Evolutionary conservation across 2,329 filamentous ascomycete genomes (phyloP).

Genomic region (Ophiostoma montium): DNA sequence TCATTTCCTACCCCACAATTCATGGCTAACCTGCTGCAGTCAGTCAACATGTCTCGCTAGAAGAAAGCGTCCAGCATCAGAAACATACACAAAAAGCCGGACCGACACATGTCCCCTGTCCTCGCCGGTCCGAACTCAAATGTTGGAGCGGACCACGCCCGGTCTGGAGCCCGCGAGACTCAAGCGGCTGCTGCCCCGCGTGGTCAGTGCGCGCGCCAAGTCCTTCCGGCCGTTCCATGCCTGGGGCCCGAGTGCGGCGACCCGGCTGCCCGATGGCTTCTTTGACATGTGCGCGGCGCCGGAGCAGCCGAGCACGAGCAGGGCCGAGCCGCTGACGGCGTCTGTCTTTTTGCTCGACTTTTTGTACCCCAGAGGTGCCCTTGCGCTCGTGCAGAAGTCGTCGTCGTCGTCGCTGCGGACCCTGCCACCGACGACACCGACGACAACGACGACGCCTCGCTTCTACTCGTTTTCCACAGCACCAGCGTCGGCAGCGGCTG

Average conservation of each 20-base stretch:
- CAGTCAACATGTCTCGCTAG: slow-evolving; percentile 25
- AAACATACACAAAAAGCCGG: too few relatives aligned
- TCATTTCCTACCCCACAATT: too few relatives aligned
- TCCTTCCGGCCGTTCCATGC: slow-evolving; percentile 20
- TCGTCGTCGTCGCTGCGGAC: too few relatives aligned
- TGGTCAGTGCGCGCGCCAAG: slow-evolving; percentile 18
- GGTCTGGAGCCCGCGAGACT: slow-evolving; percentile 41
- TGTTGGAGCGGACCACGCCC: slow-evolving; percentile 44
- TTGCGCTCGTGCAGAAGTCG: slow-evolving; percentile 8
- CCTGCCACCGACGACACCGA: background rate
- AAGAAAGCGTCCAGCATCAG: too few relatives aligned
- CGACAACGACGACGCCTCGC: too few relatives aligned
- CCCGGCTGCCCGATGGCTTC: slow-evolving; percentile 13
- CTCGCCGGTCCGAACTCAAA: background rate
- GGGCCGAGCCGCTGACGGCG: slow-evolving; percentile 23
- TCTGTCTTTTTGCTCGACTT: slow-evolving; percentile 42
- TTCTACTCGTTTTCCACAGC: too few relatives aligned
- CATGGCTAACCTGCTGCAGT: too few relatives aligned
- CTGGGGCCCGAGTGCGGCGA: background rate
- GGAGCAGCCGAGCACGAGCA: slow-evolving; percentile 14
- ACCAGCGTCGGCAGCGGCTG: too few relatives aligned
- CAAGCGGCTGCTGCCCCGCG: slow-evolving; percentile 34
- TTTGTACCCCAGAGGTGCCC: slow-evolving; percentile 34
- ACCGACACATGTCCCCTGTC: too few relatives aligned
- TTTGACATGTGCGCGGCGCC: slow-evolving; percentile 16